Evolutionary conservation across 805 yeast species (phyloP), one percentile per base, ranked within the genome.

Genomic region (Metschnikowia arizonensis): DNA sequence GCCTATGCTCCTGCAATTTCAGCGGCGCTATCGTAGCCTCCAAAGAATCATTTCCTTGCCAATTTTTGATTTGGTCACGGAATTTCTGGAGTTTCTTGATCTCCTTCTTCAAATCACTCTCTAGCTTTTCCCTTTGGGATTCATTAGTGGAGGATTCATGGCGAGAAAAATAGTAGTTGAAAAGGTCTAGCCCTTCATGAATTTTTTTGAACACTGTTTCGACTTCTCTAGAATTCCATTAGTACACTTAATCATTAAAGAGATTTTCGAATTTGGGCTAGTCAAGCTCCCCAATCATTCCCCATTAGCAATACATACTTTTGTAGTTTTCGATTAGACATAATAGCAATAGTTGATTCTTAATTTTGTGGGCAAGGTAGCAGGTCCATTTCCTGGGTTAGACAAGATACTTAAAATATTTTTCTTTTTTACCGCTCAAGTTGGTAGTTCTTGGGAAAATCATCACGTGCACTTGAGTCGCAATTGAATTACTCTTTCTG

Each of bases 21-120:
- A 36, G 57, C 12, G 59, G 49, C 2, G 59, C 56, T 33, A 55
- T 55, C 28, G 56, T 52, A 15, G 56, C 56, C 37, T 55, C 59
- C 26, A 55, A 51, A 11, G 57, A 42, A 21, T 55, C 59, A 28
- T 56, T 59, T 56, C 65, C 68, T 50, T 69, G 74, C 76, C 76
- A 72, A 34, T 62, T 65, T 45, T 72, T 72, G 51, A 72, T 72
- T 49, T 69, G 71, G 47, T 72, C 76, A 52, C 76, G 65, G 47
- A 66, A 67, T 57, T 70, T 72, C 49, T 72, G 76, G 41, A 72
- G 61, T 49, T 69, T 67, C 50, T 72, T 72, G 53, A 72, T 71
- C 52, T 72, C 76, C 49, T 71, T 69, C 56, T 72, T 72, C 49
- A 72, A 58, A 48, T 72, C 76, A 29, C 63, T 63, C 47, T 71